Conservation (phyloP, 257 asterid genomes). For the Plantago elongata region DNA sequence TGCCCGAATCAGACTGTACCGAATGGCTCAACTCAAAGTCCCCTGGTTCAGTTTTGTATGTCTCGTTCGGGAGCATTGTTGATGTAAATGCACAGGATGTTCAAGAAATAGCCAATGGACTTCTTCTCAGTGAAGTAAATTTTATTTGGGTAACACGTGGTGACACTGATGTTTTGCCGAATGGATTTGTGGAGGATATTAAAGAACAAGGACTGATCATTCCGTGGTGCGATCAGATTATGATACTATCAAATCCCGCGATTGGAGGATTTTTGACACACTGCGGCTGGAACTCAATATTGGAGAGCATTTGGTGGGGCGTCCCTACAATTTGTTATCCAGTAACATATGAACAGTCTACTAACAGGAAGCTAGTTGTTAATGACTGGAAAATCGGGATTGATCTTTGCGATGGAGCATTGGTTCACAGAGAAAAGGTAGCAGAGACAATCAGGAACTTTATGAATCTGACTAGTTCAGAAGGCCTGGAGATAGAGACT, state of each 20-base stretch:
- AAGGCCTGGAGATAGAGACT: conserved; percentile 5
- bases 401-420: conserved; percentile 4
- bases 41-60: conserved; percentile 29
- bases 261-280: conserved; percentile 40
- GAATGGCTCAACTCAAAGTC: conserved; percentile 31
- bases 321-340: conserved; percentile 34
- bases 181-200: conserved; percentile 21
- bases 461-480: background rate
- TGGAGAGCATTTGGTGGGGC: conserved; percentile 17
- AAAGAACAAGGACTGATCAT: conserved; percentile 30
- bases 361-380: conserved; percentile 26
- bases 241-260: conserved; percentile 39
- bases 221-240: conserved; percentile 43
- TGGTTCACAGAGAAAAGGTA: conserved; percentile 7
- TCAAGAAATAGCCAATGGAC: conserved; percentile 30
- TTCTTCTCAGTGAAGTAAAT: conserved; percentile 30
- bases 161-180: conserved; percentile 24
- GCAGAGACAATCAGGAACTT: conserved; percentile 16
- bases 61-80: conserved; percentile 36
- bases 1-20: background rate
- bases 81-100: conserved; percentile 18
- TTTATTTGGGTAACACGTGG: conserved; percentile 46
- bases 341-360: conserved; percentile 22
- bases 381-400: conserved; percentile 19
- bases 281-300: conserved; percentile 43